These are phyloP conservation scores for Colletotrichum caudatum DNA, from an alignment of 2,329 filamentous ascomycete species.

Conservation along the genomic window DNA sequence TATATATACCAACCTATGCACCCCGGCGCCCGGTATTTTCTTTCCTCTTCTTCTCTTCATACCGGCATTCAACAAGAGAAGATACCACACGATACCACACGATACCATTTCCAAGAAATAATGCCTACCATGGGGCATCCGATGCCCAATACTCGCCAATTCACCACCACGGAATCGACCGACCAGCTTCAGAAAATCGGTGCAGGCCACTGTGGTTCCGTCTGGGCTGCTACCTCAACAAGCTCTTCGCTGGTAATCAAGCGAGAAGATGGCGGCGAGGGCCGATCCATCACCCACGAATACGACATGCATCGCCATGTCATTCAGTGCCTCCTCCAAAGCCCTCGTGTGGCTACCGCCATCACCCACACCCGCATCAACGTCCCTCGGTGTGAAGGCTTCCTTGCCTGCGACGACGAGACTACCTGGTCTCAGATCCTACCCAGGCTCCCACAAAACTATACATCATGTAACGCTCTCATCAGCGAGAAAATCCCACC, in stretches of 20 bases:
- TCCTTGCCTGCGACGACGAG: not conserved
- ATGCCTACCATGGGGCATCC: not conserved
- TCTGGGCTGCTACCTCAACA: constrained; percentile 13
- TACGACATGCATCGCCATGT: constrained; percentile 33
- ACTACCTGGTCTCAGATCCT: constrained; percentile 43
- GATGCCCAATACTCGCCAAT: not conserved
- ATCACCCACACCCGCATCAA: not conserved
- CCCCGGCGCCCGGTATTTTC: not conserved
- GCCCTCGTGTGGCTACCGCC: not conserved
- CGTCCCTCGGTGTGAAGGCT: constrained; percentile 14
- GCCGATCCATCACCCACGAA: constrained; percentile 42
- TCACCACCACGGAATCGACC: not conserved
- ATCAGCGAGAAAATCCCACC: constrained; percentile 49
- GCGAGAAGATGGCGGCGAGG: constrained; percentile 41
- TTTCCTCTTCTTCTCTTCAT: too few relatives aligned
- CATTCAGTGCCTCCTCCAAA: not conserved
- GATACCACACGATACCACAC: not conserved
- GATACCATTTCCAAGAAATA: not conserved
- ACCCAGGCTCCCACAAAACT: constrained; percentile 42
- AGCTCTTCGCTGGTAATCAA: constrained; percentile 32
- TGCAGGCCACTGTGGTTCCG: constrained; percentile 32
- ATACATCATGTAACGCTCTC: constrained; percentile 46
- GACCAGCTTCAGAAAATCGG: constrained; percentile 18
- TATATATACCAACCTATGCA: too few relatives aligned
- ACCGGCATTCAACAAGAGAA: too few relatives aligned